Evolutionary conservation across 2,329 filamentous ascomycete genomes (phyloP).

Genomic region (Aspergillus spinulosporus): DNA sequence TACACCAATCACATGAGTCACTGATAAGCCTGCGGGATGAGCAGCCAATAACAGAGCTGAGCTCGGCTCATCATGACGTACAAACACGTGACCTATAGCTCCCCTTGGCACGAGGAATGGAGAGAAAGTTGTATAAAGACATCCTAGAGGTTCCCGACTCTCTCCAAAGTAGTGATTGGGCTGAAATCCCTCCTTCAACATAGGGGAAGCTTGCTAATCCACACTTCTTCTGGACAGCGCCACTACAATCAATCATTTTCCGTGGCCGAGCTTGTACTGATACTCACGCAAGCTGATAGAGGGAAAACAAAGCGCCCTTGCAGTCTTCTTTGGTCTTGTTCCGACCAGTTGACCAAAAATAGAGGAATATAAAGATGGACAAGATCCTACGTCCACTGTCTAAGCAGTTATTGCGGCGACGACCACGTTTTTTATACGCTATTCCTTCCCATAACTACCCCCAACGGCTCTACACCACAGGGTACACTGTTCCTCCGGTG

Average conservation of each 20-base stretch:
- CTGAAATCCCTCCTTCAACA: background rate
- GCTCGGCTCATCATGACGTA: conserved; percentile 11
- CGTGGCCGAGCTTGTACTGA: background rate
- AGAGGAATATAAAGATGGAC: conserved; percentile 32
- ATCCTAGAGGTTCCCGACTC: background rate
- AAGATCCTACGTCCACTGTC: conserved; percentile 37
- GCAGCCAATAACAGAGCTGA: background rate
- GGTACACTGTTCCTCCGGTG: conserved; percentile 44
- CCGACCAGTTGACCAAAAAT: background rate
- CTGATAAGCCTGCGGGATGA: background rate
- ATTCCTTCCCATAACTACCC: conserved; percentile 34
- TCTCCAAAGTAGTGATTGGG: background rate
- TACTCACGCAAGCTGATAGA: conserved; percentile 21
- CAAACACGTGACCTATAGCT: conserved; percentile 6
- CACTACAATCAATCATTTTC: background rate
- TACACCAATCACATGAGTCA: background rate
- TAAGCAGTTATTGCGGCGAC: conserved; percentile 36
- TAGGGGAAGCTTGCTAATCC: background rate
- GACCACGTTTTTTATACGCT: conserved; percentile 37
- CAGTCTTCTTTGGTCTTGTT: background rate
- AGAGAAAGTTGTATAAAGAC: background rate
- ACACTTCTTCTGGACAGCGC: background rate
- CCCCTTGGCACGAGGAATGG: background rate
- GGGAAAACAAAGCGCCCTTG: conserved; percentile 9
- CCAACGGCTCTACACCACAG: conserved; percentile 45